These are phyloP conservation scores for Cucumis cinereus DNA, from an alignment of 306 rosid genomes.

Conservation along the genomic window DNA sequence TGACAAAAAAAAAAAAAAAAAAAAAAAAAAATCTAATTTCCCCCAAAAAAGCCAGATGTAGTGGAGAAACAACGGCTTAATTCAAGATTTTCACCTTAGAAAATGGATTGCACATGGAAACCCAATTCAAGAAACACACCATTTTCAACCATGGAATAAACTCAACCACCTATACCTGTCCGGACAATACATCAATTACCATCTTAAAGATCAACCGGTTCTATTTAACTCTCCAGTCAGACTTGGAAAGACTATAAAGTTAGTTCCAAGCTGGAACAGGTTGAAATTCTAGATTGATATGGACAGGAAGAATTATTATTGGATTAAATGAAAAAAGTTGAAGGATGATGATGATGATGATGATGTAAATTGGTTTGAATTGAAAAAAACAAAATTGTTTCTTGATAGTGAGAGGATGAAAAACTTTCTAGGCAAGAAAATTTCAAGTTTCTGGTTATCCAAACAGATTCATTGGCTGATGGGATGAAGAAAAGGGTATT, in stretches of 20 bases:
- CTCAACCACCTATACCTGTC: too few species aligned
- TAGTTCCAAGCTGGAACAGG: background rate
- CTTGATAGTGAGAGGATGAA: background rate
- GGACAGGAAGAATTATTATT: background rate
- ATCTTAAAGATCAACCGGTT: too few species aligned
- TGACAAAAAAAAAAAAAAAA: background rate
- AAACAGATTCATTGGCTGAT: background rate
- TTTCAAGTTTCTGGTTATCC: background rate
- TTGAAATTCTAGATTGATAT: background rate
- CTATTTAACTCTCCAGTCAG: background rate
- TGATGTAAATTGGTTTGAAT: background rate
- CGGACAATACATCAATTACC: too few species aligned
- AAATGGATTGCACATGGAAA: constrained; percentile 2
- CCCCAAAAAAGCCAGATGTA: background rate
- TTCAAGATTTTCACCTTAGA: background rate
- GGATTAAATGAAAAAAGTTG: background rate
- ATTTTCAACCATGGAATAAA: background rate
- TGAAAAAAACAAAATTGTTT: background rate
- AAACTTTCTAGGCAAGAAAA: background rate
- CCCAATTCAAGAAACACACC: background rate
- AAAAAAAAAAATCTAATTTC: background rate
- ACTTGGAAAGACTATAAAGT: background rate
- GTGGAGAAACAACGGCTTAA: background rate
- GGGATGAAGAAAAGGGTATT: background rate
- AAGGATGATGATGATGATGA: background rate